phyloP scores from a whole-genome alignment of 1,284 basidiomycete species.

The Ustilago nuda region DNA sequence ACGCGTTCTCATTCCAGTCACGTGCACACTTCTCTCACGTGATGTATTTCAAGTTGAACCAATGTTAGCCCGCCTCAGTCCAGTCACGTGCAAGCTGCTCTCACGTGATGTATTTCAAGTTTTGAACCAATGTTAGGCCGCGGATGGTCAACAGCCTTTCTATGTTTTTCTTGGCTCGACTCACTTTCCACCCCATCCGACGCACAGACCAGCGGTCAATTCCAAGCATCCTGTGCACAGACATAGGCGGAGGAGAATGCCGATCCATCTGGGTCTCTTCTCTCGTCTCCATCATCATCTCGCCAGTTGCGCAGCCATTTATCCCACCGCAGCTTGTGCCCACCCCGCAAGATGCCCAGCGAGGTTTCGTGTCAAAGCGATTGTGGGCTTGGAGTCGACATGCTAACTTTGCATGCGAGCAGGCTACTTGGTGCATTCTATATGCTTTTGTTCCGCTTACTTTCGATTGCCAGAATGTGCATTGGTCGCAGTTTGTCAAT shows the following conservation, averaged over 20 bases:
- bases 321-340: not conserved
- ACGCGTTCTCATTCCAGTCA: slow-evolving; percentile 24
- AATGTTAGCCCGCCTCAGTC: too few species aligned
- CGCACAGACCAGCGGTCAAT: not conserved
- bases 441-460: slow-evolving; percentile 68
- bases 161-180: too few species aligned
- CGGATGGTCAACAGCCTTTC: too few species aligned
- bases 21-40: too few species aligned
- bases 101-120: too few species aligned
- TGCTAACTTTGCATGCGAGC: slow-evolving; percentile 91
- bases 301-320: not conserved
- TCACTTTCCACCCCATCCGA: slow-evolving; percentile 4
- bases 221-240: not conserved
- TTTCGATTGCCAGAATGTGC: slow-evolving; percentile 53
- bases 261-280: too few species aligned
- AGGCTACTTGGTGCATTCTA: slow-evolving; percentile 81
- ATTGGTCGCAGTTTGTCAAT: slow-evolving; percentile 63
- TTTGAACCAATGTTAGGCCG: slow-evolving; percentile 17
- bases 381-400: slow-evolving; percentile 88
- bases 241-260: slow-evolving; percentile 11
- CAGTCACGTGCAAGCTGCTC: too few species aligned
- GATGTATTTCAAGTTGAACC: too few species aligned
- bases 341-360: slow-evolving; percentile 74
- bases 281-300: not conserved
- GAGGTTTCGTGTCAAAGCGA: slow-evolving; percentile 86